phyloP scores from a whole-genome alignment of 768 basidiomycete species.

The Naganishia vaughanmartiniae region DNA sequence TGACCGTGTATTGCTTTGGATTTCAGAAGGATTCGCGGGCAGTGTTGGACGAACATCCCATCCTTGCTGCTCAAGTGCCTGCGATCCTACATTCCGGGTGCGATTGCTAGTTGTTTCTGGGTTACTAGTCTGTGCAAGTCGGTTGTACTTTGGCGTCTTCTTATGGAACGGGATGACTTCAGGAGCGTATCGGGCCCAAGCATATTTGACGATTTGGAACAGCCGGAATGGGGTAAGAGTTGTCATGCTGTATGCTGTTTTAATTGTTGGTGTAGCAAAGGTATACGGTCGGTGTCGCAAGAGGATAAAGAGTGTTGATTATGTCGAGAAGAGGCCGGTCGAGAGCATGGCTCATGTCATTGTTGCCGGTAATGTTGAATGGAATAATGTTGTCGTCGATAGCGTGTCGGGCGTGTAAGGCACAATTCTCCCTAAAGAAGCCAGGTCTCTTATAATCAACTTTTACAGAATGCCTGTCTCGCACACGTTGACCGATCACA shows the following conservation, averaged over 20 bases:
- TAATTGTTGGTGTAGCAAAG: neutral
- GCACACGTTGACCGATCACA: neutral
- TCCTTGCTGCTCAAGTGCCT: conserved; percentile 20
- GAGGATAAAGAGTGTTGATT: neutral
- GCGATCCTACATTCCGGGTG: neutral
- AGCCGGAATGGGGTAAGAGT: conserved; percentile 49
- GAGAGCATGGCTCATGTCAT: conserved; percentile 21
- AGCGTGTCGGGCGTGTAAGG: too few species aligned
- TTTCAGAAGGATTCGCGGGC: too few species aligned
- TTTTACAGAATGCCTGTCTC: neutral
- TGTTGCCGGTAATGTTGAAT: neutral
- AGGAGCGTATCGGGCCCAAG: conserved; percentile 31
- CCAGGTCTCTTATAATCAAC: neutral
- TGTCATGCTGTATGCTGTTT: conserved; percentile 24
- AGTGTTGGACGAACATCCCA: conserved; percentile 21
- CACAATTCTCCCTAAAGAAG: neutral
- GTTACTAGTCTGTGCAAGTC: conserved; percentile 32
- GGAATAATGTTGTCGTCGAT: neutral
- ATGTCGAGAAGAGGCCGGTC: neutral
- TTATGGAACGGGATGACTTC: neutral
- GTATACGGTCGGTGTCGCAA: too few species aligned
- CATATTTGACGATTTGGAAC: conserved; percentile 45
- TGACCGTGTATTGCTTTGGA: neutral
- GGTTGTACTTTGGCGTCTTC: conserved; percentile 24
- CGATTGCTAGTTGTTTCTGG: conserved; percentile 27